Percentiles rank a stretch among this genome's conserved stretches.
Conservation (phyloP, 306 rosid genomes). For the Pachyrhizus erosus region DNA sequence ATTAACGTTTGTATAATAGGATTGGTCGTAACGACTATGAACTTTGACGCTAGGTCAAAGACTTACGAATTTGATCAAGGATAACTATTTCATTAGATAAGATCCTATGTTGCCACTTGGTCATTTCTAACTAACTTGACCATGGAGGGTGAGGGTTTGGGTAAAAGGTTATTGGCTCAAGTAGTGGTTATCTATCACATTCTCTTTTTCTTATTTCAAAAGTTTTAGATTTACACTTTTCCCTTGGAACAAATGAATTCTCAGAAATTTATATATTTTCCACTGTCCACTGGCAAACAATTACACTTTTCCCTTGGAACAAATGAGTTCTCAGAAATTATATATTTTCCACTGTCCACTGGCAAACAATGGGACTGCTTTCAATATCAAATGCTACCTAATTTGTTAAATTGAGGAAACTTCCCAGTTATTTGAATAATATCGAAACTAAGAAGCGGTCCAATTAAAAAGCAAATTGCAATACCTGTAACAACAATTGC, state of each 20-base stretch:
- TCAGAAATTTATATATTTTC: too few relatives aligned
- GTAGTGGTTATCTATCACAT: too few relatives aligned
- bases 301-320: too few relatives aligned
- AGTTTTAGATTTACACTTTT: too few relatives aligned
- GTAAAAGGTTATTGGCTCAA: too few relatives aligned
- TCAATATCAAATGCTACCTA: slow-evolving; percentile 13
- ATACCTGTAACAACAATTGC: slow-evolving; percentile 91
- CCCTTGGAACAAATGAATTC: too few relatives aligned
- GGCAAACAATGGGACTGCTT: not conserved
- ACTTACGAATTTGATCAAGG: not conserved
- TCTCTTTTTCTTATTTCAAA: too few relatives aligned
- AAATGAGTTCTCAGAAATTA: too few relatives aligned
- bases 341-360: too few relatives aligned
- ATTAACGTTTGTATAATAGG: not conserved
- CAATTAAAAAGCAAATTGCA: slow-evolving; percentile 23
- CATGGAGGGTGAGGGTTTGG: too few relatives aligned
- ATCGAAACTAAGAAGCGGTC: slow-evolving; percentile 13
- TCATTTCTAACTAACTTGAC: not conserved
- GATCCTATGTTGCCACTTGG: slow-evolving; percentile 18
- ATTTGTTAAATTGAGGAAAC: not conserved
- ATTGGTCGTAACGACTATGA: not conserved
- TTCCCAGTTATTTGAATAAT: not conserved
- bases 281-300: too few relatives aligned
- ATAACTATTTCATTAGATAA: slow-evolving; percentile 7
- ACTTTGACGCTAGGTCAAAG: not conserved